A percentile compares a stretch with the other conserved stretches of the same genome.
Evolutionary conservation across 2,329 filamentous ascomycete genomes (phyloP).

Genomic region (Helotiales sp.): DNA sequence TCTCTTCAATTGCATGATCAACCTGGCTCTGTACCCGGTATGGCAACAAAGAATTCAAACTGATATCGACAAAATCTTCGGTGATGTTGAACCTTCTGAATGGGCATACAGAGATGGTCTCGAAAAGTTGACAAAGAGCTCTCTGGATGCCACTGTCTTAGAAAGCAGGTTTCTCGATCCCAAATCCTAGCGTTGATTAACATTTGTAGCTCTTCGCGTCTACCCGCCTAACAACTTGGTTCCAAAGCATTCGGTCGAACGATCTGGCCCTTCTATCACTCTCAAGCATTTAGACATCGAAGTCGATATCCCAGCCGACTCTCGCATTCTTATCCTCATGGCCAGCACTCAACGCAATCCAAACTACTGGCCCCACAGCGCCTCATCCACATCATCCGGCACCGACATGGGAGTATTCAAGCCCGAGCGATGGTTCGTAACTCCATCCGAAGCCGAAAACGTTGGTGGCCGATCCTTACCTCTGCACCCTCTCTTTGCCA

Average conservation of each 20-base stretch:
- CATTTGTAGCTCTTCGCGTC: slow-evolving; percentile 13
- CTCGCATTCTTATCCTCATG: slow-evolving; percentile 4
- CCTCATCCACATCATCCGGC: slow-evolving; percentile 43
- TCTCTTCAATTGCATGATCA: slow-evolving; percentile 13
- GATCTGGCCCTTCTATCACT: background rate
- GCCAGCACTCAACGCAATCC: slow-evolving; percentile 16
- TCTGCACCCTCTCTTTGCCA: background rate
- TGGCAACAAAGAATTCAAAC: slow-evolving; percentile 13
- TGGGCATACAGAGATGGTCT: slow-evolving; percentile 8
- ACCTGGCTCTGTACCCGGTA: slow-evolving; percentile 14
- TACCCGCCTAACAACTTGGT: slow-evolving; percentile 20
- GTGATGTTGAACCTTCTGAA: background rate
- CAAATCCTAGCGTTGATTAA: background rate
- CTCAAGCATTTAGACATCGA: slow-evolving; percentile 1
- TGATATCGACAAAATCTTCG: slow-evolving; percentile 18
- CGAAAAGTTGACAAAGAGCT: slow-evolving; percentile 9
- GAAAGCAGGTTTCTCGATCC: slow-evolving; percentile 13
- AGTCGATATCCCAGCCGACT: slow-evolving; percentile 5
- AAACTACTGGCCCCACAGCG: slow-evolving; percentile 15
- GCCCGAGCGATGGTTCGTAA: slow-evolving; percentile 17
- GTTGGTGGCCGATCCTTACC: background rate
- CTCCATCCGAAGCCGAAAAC: background rate
- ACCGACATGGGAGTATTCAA: slow-evolving; percentile 50
- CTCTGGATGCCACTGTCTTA: slow-evolving; percentile 11
- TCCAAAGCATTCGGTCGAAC: slow-evolving; percentile 12